Evolutionary conservation across 2,329 filamentous ascomycete species (phyloP).

Genomic region (Didymella lethalis): DNA sequence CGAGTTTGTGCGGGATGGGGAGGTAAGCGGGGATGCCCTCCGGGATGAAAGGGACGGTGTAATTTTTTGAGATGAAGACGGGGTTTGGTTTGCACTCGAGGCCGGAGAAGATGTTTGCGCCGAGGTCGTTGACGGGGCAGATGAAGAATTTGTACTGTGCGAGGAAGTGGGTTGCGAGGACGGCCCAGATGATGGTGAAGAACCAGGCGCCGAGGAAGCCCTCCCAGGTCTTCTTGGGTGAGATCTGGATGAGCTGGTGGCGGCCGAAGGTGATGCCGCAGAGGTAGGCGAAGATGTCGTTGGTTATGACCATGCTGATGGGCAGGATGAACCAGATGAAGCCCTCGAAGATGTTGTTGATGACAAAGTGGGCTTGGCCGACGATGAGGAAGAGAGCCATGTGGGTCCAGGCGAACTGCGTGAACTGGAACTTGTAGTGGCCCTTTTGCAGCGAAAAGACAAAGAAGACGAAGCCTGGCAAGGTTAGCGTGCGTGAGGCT

Average conservation of each 20-base stretch:
- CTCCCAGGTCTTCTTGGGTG: constrained; percentile 98
- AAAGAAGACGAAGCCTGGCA: constrained; percentile 93
- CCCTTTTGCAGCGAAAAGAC: constrained; percentile 93
- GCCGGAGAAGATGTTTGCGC: constrained; percentile 90
- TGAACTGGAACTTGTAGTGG: constrained; percentile 98
- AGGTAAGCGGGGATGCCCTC: constrained; percentile 35
- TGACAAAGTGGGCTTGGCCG: constrained; percentile 97
- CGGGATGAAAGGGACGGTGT: constrained; percentile 66
- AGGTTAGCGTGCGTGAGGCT: constrained; percentile 34
- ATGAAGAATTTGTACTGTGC: constrained; percentile 97
- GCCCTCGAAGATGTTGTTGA: constrained; percentile 99
- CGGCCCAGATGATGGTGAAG: constrained; percentile 88
- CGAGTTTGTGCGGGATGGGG: constrained; percentile 75
- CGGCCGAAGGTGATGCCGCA: constrained; percentile 96
- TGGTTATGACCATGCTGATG: constrained; percentile 92
- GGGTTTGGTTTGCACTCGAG: constrained; percentile 91
- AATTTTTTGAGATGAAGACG: constrained; percentile 81
- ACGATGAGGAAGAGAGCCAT: constrained; percentile 99
- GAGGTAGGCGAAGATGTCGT: constrained; percentile 98
- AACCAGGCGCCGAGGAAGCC: constrained; percentile 97
- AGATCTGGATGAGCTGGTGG: constrained; percentile 96
- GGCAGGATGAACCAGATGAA: constrained; percentile 99
- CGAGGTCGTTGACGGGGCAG: constrained; percentile 95
- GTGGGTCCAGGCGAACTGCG: constrained; percentile 98
- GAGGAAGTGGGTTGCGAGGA: constrained; percentile 81